Conservation (phyloP, 1,284 basidiomycete species). For the Athelia psychrophila region DNA sequence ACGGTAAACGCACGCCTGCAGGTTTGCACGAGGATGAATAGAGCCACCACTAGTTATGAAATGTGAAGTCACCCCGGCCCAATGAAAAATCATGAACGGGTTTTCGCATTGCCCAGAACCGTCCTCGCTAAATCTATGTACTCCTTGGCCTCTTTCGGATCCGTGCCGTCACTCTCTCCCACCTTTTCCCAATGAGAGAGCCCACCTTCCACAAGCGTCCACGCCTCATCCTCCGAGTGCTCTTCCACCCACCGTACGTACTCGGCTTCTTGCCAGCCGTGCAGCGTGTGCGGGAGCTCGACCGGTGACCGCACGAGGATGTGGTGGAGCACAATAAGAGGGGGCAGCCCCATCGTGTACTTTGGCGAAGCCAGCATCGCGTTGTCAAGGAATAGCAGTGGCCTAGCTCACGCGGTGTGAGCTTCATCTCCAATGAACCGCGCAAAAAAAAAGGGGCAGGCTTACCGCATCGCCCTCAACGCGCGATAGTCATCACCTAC, state of each 20-base stretch:
- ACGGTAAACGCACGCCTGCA: no score
- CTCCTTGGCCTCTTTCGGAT: slow-evolving; percentile 42
- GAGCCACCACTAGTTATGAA: no score
- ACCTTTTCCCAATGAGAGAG: slow-evolving; percentile 73
- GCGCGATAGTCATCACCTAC: slow-evolving; percentile 81
- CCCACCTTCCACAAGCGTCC: slow-evolving; percentile 69
- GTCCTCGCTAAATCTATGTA: slow-evolving; percentile 63
- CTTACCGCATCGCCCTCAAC: slow-evolving; percentile 78
- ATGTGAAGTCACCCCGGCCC: not conserved
- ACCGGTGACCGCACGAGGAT: slow-evolving; percentile 88
- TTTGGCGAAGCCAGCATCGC: slow-evolving; percentile 58
- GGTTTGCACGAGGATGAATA: not conserved
- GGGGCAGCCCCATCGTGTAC: slow-evolving; percentile 71
- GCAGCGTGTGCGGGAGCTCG: slow-evolving; percentile 79
- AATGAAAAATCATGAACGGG: not conserved
- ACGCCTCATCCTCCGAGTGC: slow-evolving; percentile 69
- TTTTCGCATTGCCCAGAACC: slow-evolving; percentile 44
- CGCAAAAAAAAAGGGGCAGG: slow-evolving; percentile 6
- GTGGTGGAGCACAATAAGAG: slow-evolving; percentile 86
- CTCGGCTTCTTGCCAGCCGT: slow-evolving; percentile 91
- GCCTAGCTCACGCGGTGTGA: slow-evolving; percentile 45
- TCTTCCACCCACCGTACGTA: slow-evolving; percentile 89
- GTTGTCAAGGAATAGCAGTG: slow-evolving; percentile 84
- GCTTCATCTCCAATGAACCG: slow-evolving; percentile 2
- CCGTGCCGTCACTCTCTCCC: slow-evolving; percentile 47